Base-by-base conservation (phyloP, 1,284 basidiomycete genomes). In the Sporisorium scitamineum region DNA sequence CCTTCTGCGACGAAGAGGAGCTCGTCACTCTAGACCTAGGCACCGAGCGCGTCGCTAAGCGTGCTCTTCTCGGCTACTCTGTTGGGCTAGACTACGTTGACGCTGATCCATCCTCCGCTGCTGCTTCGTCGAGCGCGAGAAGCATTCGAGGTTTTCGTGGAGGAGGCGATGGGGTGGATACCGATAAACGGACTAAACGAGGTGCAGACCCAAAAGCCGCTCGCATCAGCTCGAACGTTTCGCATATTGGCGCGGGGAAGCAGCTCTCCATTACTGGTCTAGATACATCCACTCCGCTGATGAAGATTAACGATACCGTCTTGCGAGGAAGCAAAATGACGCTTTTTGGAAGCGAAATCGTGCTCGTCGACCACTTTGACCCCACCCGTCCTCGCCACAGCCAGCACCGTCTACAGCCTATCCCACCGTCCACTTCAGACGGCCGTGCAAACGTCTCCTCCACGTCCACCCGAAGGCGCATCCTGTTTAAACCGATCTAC, bases 1-100 rank as follows among this genome's bases (percentile, higher is more conserved):
- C 74, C 11, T 72, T 26, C 14, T n/a, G 39, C 22, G 74, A 76
- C 44, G 18, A 45, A 18, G 60, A 69, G 44, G 59, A 72, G 54
- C 61, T 76, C 3, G 47, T 76, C 11, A 69, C 66, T 3, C 54
- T 76, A 3, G 74, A 76, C 32, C 52, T 76, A 13, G 74, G 74
- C 4, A 50, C 58, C 4, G 70, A 76, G 2, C 48, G 56, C 0
- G 51, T 65, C 3, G 69, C 74, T 1, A 63, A 63, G 22, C 55
- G 66, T 1, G 62, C 70, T 0, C 44, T 76, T 2, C 63, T 76
- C 1, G 69, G 70, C 14, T 63, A 61, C 45, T 47, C 51, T 39
- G 62, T 37, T 5, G 63, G 63, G 1, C 27, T 69, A 1, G 58
- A 66, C 45, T 37, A 22, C 16, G 3, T 32, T 16, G 59, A 58